Evolutionary conservation across 352 stramenopile species (phyloP), one percentile per base, ranked within the genome.

Genomic region (Phytopythium sindhum): DNA sequence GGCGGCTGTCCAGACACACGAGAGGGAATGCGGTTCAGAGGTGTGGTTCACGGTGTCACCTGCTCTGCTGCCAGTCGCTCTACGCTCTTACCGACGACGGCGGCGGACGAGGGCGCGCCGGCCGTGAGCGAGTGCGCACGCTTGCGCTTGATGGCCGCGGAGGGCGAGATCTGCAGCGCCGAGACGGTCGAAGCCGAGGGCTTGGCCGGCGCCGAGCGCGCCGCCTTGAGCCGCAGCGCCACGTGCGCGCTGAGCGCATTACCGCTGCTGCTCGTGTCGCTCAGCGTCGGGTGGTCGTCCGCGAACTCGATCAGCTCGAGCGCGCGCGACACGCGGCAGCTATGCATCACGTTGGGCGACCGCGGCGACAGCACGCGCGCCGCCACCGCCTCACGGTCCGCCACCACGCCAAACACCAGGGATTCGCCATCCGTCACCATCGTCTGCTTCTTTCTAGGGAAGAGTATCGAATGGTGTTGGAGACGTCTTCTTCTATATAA

Each of bases 101-200:
- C n/a, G 37, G 26, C 31, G 2, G 35, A 31, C 14, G 33, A 31
- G 3, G 24, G 26, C 28, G 44, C 35, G 17, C 29, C 57, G 57
- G 55, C 60, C 51, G 77, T 67, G 33, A 80, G 75, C 60, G 70
- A 86, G 50, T 76, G 78, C 60, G 81, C 73, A 21, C 81, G 79
- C 68, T 90, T 90, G 59, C 81, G 81, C 72, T 88, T 89, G 35
- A 76, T 62, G 17, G 70, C 63, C 45, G 72, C 84, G 51, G 72
- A 71, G 28, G 76, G 78, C 41, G 39, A 52, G 23, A 50, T 53
- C 47, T 53, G 37, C n/a, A 50, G 39, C 55, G 37, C 39, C 33
- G 55, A 23, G 14, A 29, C 26, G 19, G 33, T 35, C 11, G 55
- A 11, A 6, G 63, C n/a, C 55, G 57, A 26, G 19, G 67, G 28